Conservation (phyloP, 495 filamentous ascomycete genomes). For the Geopyxis carbonaria region DNA sequence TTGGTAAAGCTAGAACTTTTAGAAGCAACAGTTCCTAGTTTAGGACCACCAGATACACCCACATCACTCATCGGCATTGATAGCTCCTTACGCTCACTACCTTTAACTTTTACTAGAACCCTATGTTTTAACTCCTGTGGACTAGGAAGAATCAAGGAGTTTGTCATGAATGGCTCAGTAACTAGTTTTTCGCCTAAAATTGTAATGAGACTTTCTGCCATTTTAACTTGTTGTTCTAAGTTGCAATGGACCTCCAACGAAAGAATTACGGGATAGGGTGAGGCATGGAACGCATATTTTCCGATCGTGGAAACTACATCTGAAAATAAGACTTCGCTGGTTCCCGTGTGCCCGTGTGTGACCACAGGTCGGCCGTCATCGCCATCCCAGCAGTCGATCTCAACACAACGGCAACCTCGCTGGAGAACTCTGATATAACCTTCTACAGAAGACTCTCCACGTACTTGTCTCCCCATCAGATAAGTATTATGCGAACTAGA, state of each 20-base stretch:
- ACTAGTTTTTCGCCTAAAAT: constrained; percentile 65
- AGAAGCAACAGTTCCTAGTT: no score
- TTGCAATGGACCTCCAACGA: constrained; percentile 93
- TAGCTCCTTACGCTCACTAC: constrained; percentile 15
- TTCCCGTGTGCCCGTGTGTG: constrained; percentile 76
- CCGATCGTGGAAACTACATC: constrained; percentile 86
- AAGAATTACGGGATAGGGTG: constrained; percentile 71
- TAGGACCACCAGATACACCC: no score
- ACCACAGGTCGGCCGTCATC: constrained; percentile 70
- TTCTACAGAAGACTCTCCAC: constrained; percentile 76
- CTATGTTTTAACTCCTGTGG: constrained; percentile 67
- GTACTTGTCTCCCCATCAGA: constrained; percentile 75
- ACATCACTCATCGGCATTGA: constrained; percentile 13
- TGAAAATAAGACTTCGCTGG: constrained; percentile 64
- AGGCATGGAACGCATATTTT: constrained; percentile 74
- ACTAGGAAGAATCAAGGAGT: constrained; percentile 51
- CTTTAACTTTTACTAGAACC: constrained; percentile 87
- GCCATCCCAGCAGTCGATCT: constrained; percentile 97
- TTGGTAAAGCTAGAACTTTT: background rate
- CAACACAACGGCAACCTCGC: constrained; percentile 80
- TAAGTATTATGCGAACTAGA: constrained; percentile 99
- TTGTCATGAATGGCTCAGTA: constrained; percentile 50
- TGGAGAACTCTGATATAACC: constrained; percentile 83
- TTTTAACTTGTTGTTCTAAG: constrained; percentile 59
- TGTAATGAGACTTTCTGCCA: constrained; percentile 81